phyloP scores from a whole-genome alignment of 495 filamentous ascomycete species.

The Podospora appendiculata region DNA sequence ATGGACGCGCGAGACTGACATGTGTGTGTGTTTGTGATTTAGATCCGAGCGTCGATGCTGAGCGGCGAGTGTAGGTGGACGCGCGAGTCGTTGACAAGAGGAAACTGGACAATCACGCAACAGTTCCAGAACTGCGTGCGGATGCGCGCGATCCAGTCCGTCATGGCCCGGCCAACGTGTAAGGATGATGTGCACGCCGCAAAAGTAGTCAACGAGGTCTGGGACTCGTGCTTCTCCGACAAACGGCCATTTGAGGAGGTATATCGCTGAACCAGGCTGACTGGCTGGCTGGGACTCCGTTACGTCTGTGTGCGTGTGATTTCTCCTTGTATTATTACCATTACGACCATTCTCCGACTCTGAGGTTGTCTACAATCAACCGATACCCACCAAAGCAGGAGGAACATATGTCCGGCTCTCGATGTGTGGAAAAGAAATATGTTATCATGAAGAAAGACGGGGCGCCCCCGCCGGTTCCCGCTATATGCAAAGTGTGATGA shows the following conservation, averaged over 20 bases:
- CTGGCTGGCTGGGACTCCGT: neutral
- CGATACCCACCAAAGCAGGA: no score
- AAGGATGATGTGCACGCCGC: constrained; percentile 81
- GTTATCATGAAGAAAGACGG: no score
- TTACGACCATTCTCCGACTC: no score
- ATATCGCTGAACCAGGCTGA: constrained; percentile 56
- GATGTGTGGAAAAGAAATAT: no score
- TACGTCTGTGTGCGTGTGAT: neutral
- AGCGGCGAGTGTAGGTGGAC: constrained; percentile 92
- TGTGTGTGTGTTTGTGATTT: neutral
- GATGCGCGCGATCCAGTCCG: constrained; percentile 66
- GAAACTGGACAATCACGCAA: constrained; percentile 80
- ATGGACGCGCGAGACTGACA: neutral
- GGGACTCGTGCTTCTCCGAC: constrained; percentile 92
- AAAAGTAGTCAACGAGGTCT: constrained; percentile 89
- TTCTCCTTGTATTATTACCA: neutral
- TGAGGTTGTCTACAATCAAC: no score
- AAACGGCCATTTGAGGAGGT: constrained; percentile 95
- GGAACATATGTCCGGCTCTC: no score
- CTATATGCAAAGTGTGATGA: no score
- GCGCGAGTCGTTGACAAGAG: constrained; percentile 71
- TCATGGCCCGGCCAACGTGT: constrained; percentile 65
- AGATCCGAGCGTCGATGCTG: constrained; percentile 84
- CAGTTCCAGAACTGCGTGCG: constrained; percentile 92
- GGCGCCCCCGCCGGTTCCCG: no score